Conservation (phyloP, 163 green algal species). For the Scenedesmus sp. region DNA sequence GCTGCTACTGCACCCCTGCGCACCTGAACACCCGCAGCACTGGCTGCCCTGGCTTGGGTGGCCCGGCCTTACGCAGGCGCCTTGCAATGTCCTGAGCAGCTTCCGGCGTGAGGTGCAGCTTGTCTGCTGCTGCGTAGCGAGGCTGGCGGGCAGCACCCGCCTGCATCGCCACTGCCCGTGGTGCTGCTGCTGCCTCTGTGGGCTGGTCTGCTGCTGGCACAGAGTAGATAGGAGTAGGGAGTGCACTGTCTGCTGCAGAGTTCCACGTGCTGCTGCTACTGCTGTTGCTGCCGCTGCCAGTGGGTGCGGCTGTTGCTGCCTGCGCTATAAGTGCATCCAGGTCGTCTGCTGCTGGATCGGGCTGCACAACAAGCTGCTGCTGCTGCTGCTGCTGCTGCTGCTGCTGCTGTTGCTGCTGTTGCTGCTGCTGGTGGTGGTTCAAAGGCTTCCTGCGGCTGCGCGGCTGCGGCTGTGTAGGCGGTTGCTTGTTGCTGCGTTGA, state of each 20-base stretch:
- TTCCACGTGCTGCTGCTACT: background rate
- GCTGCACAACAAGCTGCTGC: background rate
- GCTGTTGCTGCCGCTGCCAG: background rate
- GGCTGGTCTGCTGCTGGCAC: constrained; percentile 5
- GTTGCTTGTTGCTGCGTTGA: background rate
- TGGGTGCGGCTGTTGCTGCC: background rate
- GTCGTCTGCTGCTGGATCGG: constrained; percentile 45
- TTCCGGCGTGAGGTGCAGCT: constrained; percentile 39
- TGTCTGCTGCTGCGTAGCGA: constrained; percentile 31
- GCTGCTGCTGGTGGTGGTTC: constrained; percentile 2
- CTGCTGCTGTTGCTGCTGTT: background rate
- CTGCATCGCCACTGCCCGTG: background rate
- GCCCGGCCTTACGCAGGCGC: background rate
- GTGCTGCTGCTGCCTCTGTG: background rate
- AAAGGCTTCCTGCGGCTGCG: constrained; percentile 21
- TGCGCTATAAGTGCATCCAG: constrained; percentile 12
- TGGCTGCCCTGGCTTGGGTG: background rate
- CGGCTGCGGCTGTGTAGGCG: background rate
- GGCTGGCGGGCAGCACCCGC: background rate
- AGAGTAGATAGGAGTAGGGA: background rate
- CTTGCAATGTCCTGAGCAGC: constrained; percentile 10
- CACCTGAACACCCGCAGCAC: constrained; percentile 42
- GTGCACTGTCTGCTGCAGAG: background rate
- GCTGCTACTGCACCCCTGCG: background rate
- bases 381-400: constrained; percentile 29